These are phyloP conservation scores for Penicillium antarcticum DNA, from an alignment of 495 filamentous ascomycete genomes.

Conservation along the genomic window DNA sequence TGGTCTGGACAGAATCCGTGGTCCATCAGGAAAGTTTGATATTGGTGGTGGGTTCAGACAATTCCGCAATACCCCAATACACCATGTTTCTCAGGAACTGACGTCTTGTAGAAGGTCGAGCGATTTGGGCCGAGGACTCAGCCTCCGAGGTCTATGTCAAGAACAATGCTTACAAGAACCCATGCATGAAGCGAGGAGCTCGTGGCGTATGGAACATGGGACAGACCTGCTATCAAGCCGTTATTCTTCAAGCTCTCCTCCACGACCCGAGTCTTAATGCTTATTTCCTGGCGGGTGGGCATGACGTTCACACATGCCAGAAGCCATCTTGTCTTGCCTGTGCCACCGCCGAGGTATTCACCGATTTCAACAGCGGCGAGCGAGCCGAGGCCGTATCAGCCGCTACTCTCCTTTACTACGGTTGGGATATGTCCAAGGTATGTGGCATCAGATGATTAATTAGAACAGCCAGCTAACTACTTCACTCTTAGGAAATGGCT, in stretches of 20 bases:
- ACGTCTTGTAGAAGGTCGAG: slow-evolving; percentile 15
- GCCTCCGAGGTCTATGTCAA: slow-evolving; percentile 41
- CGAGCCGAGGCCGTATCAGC: slow-evolving; percentile 81
- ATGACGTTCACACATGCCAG: slow-evolving; percentile 66
- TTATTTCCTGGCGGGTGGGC: slow-evolving; percentile 83
- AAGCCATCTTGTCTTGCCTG: slow-evolving; percentile 68
- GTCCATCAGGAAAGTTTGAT: slow-evolving; percentile 25
- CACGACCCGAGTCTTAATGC: slow-evolving; percentile 84
- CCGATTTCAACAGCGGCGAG: slow-evolving; percentile 79
- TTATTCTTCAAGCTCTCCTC: slow-evolving; percentile 80
- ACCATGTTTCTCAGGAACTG: not conserved
- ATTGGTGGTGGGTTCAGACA: slow-evolving; percentile 21
- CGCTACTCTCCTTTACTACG: slow-evolving; percentile 62
- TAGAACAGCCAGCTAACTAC: slow-evolving; percentile 26
- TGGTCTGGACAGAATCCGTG: slow-evolving; percentile 65
- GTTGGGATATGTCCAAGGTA: slow-evolving; percentile 26
- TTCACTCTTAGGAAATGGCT: slow-evolving; percentile 62
- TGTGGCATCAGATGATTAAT: not conserved
- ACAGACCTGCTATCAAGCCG: slow-evolving; percentile 90
- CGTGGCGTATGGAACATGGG: slow-evolving; percentile 94
- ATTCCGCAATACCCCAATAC: not conserved
- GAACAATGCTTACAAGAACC: slow-evolving; percentile 42
- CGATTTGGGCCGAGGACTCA: slow-evolving; percentile 25
- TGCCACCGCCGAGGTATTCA: slow-evolving; percentile 86
- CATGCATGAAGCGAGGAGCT: slow-evolving; percentile 51